Percentiles rank a stretch among this genome's conserved stretches.
phyloP scores from a whole-genome alignment of 129 eudicot species.

The Chrysanthemum lavandulifolium region DNA sequence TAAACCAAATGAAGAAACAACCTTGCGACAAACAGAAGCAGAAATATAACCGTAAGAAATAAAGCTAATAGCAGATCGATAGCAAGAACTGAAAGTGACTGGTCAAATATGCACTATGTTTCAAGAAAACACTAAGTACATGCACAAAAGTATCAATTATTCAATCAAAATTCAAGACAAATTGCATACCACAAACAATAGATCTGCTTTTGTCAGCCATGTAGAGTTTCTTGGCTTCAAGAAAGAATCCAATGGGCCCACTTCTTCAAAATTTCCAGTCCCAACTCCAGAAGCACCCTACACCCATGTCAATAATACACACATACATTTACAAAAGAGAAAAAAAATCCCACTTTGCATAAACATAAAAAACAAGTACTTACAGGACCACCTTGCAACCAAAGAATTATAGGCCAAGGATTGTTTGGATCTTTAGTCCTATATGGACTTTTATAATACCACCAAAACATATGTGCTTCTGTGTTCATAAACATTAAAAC shows the following conservation, averaged over 20 bases:
- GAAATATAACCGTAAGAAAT: too few species aligned
- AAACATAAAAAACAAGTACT: constrained; percentile 22
- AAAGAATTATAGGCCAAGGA: constrained; percentile 90
- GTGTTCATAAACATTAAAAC: constrained; percentile 15
- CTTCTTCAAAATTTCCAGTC: constrained; percentile 79
- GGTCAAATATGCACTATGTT: too few species aligned
- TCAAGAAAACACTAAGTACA: too few species aligned
- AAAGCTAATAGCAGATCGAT: too few species aligned
- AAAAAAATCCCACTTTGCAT: not conserved
- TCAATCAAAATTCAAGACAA: not conserved
- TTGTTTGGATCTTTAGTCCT: constrained; percentile 65
- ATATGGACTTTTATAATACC: constrained; percentile 82
- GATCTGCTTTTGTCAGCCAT: constrained; percentile 79
- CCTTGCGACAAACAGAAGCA: too few species aligned
- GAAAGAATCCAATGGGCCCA: constrained; percentile 77
- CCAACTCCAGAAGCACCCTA: constrained; percentile 96
- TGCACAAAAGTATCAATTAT: not conserved
- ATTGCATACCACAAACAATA: constrained; percentile 73
- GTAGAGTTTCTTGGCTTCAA: constrained; percentile 90
- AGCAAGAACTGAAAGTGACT: too few species aligned
- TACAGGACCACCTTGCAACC: constrained; percentile 98
- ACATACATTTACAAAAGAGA: constrained; percentile 15
- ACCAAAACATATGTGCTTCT: constrained; percentile 98
- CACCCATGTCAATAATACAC: not conserved
- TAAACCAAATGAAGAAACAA: too few species aligned